Percentiles rank a stretch among this genome's conserved stretches.
phyloP scores from a whole-genome alignment of 2,329 filamentous ascomycete species.

The Lachnellula suecica region DNA sequence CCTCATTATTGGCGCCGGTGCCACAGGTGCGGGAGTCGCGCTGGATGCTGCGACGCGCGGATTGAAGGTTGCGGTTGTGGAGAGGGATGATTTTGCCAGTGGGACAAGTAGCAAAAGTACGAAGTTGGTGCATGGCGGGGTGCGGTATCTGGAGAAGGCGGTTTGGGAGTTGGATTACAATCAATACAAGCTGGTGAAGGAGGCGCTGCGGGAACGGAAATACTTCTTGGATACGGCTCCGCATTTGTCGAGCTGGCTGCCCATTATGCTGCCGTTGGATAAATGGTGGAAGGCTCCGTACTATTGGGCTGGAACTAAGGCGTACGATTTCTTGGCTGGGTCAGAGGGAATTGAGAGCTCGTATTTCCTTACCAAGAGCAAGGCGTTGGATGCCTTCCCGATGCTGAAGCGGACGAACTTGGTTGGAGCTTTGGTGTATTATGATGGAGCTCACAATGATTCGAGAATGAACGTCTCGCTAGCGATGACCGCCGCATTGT shows the following conservation, averaged over 20 bases:
- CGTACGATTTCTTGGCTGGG: constrained; percentile 82
- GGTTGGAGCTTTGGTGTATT: constrained; percentile 83
- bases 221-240: constrained; percentile 75
- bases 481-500: constrained; percentile 85
- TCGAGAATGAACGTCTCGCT: constrained; percentile 90
- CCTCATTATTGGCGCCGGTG: constrained; percentile 69
- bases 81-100: constrained; percentile 71
- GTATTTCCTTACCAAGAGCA: constrained; percentile 84
- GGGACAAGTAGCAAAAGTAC: constrained; percentile 76
- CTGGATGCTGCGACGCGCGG: constrained; percentile 71
- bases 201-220: constrained; percentile 72
- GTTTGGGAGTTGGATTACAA: constrained; percentile 74
- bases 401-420: constrained; percentile 82
- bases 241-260: constrained; percentile 71
- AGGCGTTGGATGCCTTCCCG: constrained; percentile 82
- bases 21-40: constrained; percentile 69
- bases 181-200: constrained; percentile 69
- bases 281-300: constrained; percentile 78
- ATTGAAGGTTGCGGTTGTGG: constrained; percentile 69
- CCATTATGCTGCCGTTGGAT: constrained; percentile 74
- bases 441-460: constrained; percentile 90
- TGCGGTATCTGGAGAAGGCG: constrained; percentile 73
- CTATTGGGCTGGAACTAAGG: constrained; percentile 76
- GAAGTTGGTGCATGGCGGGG: constrained; percentile 75
- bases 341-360: constrained; percentile 86